phyloP scores from a whole-genome alignment of 1,284 basidiomycete genomes.

The Heliocybe sulcata region DNA sequence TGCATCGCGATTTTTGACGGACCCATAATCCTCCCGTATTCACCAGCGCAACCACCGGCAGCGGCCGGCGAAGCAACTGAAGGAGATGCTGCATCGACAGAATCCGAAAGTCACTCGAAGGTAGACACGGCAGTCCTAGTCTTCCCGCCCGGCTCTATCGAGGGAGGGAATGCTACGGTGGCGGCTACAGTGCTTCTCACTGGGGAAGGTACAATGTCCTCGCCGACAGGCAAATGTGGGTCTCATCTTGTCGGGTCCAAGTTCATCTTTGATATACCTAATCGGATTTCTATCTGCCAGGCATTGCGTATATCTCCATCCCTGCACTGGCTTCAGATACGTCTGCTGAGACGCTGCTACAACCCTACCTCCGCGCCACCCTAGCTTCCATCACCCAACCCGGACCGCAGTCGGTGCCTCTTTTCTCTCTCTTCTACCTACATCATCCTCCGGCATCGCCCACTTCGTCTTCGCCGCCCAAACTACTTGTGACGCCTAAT shows the following conservation, averaged over 20 bases:
- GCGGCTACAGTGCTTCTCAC: slow-evolving; percentile 70
- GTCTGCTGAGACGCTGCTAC: slow-evolving; percentile 40
- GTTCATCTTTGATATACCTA: too few species aligned
- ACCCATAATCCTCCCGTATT: slow-evolving; percentile 29
- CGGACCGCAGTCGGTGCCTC: slow-evolving; percentile 22
- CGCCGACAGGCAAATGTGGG: slow-evolving; percentile 81
- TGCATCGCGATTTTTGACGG: slow-evolving; percentile 64
- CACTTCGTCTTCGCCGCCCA: slow-evolving; percentile 5
- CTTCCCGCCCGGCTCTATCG: slow-evolving; percentile 68
- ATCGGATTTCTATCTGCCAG: slow-evolving; percentile 28
- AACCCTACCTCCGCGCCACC: slow-evolving; percentile 53
- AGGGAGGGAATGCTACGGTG: slow-evolving; percentile 33
- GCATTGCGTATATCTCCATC: slow-evolving; percentile 55
- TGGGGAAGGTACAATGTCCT: slow-evolving; percentile 81
- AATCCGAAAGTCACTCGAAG: slow-evolving; percentile 14
- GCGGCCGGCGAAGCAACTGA: neutral
- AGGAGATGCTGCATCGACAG: slow-evolving; percentile 9
- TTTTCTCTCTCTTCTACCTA: slow-evolving; percentile 50
- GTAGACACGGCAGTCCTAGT: slow-evolving; percentile 73
- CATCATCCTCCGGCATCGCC: neutral
- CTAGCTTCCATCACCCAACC: slow-evolving; percentile 26
- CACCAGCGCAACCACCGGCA: slow-evolving; percentile 13
- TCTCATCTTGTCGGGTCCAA: too few species aligned
- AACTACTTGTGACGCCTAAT: slow-evolving; percentile 28
- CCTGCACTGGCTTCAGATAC: slow-evolving; percentile 24